Evolutionary conservation across 768 basidiomycete species (phyloP).

Genomic region (Rubroboletus pulcherrimus): DNA sequence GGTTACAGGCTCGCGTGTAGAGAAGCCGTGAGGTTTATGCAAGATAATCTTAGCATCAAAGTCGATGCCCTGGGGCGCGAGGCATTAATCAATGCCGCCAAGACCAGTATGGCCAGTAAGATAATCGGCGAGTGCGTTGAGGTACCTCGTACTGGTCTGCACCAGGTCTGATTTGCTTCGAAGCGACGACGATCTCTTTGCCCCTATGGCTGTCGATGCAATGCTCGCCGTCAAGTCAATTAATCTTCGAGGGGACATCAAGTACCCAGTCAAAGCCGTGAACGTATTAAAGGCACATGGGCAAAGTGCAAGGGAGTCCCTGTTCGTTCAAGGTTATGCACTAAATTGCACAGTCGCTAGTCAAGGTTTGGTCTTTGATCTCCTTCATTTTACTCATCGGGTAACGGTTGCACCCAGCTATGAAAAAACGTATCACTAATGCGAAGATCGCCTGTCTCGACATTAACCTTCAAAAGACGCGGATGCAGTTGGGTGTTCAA

Average conservation of each 20-base stretch:
- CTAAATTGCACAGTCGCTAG: conserved; percentile 98
- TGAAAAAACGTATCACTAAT: conserved; percentile 90
- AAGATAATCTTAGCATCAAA: conserved; percentile 93
- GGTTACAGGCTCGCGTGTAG: conserved; percentile 95
- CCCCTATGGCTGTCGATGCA: conserved; percentile 97
- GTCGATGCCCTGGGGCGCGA: conserved; percentile 91
- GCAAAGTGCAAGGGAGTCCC: conserved; percentile 88
- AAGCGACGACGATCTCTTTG: conserved; percentile 97
- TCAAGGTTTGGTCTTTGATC: conserved; percentile 65
- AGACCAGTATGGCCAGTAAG: conserved; percentile 98
- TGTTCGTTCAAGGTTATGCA: conserved; percentile 95
- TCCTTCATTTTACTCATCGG: neutral
- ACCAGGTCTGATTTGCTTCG: neutral
- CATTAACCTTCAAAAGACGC: conserved; percentile 92
- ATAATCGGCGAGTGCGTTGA: conserved; percentile 87
- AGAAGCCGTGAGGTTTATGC: conserved; percentile 97
- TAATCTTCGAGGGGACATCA: conserved; percentile 91
- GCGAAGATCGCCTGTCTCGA: conserved; percentile 99
- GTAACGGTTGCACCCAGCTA: conserved; percentile 51
- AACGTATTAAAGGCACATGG: conserved; percentile 98
- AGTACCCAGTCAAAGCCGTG: conserved; percentile 99
- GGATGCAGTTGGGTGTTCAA: conserved; percentile 98
- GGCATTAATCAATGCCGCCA: conserved; percentile 91
- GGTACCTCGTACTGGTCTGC: neutral
- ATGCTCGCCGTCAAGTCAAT: conserved; percentile 96